Base-by-base conservation (phyloP, 306 rosid species). In the Myrica gale region DNA sequence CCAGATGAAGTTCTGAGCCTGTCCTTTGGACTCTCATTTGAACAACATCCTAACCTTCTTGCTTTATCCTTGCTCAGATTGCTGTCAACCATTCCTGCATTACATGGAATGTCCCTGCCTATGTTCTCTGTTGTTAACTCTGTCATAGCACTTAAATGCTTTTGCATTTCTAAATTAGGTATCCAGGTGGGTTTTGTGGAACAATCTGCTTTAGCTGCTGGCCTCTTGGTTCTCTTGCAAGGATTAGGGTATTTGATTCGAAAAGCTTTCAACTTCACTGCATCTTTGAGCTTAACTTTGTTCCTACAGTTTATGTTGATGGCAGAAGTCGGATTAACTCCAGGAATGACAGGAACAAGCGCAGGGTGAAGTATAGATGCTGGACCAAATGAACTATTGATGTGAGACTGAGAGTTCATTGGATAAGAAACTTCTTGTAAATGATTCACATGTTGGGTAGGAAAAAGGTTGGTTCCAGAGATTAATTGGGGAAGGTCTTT, bases 241-340 rank as follows among this genome's bases (percentile, higher is more conserved):
- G 86, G 85, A 74, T 82, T 65, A 80, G 74, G 79, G 63, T 84
- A 89, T 72, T 79, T 84, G 89, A 84, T 60, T 43, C 78, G 78
- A 70, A 76, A 77, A 75, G 76, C 74, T 77, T 90, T 86, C 55
- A 84, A 77, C 79, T 81, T 88, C 85, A 88, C 68, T 78, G 83
- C 83, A 55, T 86, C 92, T 58, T 76, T 53, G 68, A 76, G 78
- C 69, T 71, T 85, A 51, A 67, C 81, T 76, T 81, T 77, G 78
- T 73, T 83, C 78, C 85, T 77, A 69, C 43, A 73, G 53, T 83
- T 85, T 50, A 74, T 70, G 48, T 67, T 83, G 43, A 73, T 12
- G 78, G 87, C 57, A 70, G 88, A 74, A 20, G 82, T 67, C 20
- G 80, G 70, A 55, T 82, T 78, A 63, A 71, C 80, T 62, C 76